Conservation (phyloP, 371 early-diverging fungal species). For the Mucor indicus region DNA sequence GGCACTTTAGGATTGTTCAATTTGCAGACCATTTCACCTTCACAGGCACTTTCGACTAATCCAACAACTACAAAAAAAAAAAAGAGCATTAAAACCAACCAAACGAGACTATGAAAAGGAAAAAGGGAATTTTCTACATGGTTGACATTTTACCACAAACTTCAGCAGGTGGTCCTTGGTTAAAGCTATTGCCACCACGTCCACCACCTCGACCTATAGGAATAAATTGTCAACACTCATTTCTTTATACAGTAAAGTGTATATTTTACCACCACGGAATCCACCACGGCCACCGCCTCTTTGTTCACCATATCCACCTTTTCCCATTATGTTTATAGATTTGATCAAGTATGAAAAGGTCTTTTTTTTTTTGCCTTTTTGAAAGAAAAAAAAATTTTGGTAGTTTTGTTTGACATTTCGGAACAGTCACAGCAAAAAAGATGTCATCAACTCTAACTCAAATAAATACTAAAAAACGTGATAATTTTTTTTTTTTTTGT, state of each 20-base stretch:
- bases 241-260: background rate
- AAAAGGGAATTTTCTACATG: background rate
- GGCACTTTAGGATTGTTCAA: slow-evolving; percentile 93
- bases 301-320: slow-evolving; percentile 46
- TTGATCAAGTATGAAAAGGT: background rate
- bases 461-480: too few relatives aligned
- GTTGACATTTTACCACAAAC: slow-evolving; percentile 57
- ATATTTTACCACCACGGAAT: slow-evolving; percentile 34
- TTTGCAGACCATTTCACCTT: slow-evolving; percentile 96
- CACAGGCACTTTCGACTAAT: slow-evolving; percentile 90
- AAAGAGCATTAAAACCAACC: background rate
- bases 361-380: background rate
- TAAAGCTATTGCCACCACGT: slow-evolving; percentile 67
- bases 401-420: background rate
- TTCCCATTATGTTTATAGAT: slow-evolving; percentile 27
- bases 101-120: too few relatives aligned
- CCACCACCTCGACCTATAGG: slow-evolving; percentile 57
- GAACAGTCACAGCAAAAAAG: background rate
- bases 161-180: slow-evolving; percentile 75
- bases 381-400: background rate
- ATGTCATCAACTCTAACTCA: too few relatives aligned
- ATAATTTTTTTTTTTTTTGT: background rate
- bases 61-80: slow-evolving; percentile 73
- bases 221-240: background rate
- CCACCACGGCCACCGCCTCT: slow-evolving; percentile 43